Evolutionary conservation across 768 basidiomycete genomes (phyloP), one percentile per base, ranked within the genome.

Genomic region (Pleurotus citrinopileatus): DNA sequence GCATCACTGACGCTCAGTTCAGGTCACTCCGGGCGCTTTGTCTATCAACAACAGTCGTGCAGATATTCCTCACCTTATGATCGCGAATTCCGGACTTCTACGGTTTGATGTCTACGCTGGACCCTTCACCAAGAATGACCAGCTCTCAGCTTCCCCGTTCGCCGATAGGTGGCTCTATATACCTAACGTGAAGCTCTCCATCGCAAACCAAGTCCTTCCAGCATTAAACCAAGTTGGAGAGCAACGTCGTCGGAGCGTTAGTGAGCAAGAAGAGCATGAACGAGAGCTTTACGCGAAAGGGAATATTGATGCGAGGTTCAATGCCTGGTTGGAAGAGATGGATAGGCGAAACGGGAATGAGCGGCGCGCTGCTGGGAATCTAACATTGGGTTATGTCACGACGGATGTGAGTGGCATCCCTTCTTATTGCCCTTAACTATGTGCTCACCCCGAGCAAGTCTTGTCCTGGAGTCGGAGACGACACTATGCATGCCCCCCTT

Each of bases 341-440:
- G 68, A 74, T 52, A 59, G 58, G 38, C 66, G 66, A 25, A 59
- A 67, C 28, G 72, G 71, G 3, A 53, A 70, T 13, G 74, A 70
- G 48, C 68, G 67, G 40, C 67, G 75, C 19, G 78, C 73, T 1
- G 70, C 76, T 22, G 55, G 48, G 10, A 50, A 50, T 23, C 65
- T 83, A 61, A 88, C 87, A 0, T 67, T 84, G n/a, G 89, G 90
- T 55, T 91, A 91, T 61, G 87, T 90, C 20, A 91, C 90, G 3
- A 60, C 66, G 0, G 87, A 89, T 63, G 82, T 86, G 58, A 63
- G 82, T 63, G 3, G 15, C 38, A 15, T 12, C 25, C 19, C 42
- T 32, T 37, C 23, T 22, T 2, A 42, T 23, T 9, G 2, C 23
- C 60, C n/a, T 40, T 25, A 26, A 9, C 40, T 26, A 28, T 9